A percentile compares a stretch with the other conserved stretches of the same genome.
Evolutionary conservation across 2,329 filamentous ascomycete species (phyloP).

Genomic region (Tolypocladium pustulatum): DNA sequence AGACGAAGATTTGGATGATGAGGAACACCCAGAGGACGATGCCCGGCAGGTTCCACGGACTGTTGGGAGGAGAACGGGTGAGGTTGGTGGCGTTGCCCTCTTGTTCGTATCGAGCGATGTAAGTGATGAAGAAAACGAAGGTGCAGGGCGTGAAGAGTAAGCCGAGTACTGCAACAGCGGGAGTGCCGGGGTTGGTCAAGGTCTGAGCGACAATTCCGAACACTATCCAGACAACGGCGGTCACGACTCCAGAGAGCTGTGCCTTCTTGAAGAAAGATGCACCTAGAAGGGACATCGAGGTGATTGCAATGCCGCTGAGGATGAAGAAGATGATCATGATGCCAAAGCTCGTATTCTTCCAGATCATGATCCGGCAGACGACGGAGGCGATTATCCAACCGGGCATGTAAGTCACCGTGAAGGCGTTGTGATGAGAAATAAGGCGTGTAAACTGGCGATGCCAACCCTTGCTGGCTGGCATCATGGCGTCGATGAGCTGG

Average conservation of each 20-base stretch:
- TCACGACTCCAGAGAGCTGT: slow-evolving; percentile 75
- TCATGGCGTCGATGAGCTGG: slow-evolving; percentile 84
- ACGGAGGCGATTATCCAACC: slow-evolving; percentile 72
- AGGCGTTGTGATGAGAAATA: slow-evolving; percentile 67
- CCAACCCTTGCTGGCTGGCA: slow-evolving; percentile 65
- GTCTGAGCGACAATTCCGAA: slow-evolving; percentile 77
- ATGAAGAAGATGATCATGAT: slow-evolving; percentile 68
- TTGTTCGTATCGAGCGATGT: slow-evolving; percentile 67
- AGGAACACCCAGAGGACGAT: slow-evolving; percentile 71
- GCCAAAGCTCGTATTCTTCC: slow-evolving; percentile 47
- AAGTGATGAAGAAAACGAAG: slow-evolving; percentile 73
- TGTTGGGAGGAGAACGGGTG: slow-evolving; percentile 47
- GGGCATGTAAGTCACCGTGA: slow-evolving; percentile 69
- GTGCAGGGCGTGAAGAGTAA: slow-evolving; percentile 80
- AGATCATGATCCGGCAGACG: slow-evolving; percentile 52
- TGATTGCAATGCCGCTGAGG: slow-evolving; percentile 63
- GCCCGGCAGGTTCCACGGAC: slow-evolving; percentile 59
- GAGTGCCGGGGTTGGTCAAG: slow-evolving; percentile 50
- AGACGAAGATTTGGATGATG: slow-evolving; percentile 66
- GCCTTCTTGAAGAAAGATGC: slow-evolving; percentile 79
- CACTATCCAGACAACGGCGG: slow-evolving; percentile 63
- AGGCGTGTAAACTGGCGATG: slow-evolving; percentile 69
- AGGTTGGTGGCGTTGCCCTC: slow-evolving; percentile 51
- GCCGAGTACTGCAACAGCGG: slow-evolving; percentile 57
- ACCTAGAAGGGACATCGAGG: slow-evolving; percentile 71